Percentiles rank a stretch among this genome's conserved stretches.
phyloP scores from a whole-genome alignment of 345 rosid genomes.

The Sisymbrium altissimum region DNA sequence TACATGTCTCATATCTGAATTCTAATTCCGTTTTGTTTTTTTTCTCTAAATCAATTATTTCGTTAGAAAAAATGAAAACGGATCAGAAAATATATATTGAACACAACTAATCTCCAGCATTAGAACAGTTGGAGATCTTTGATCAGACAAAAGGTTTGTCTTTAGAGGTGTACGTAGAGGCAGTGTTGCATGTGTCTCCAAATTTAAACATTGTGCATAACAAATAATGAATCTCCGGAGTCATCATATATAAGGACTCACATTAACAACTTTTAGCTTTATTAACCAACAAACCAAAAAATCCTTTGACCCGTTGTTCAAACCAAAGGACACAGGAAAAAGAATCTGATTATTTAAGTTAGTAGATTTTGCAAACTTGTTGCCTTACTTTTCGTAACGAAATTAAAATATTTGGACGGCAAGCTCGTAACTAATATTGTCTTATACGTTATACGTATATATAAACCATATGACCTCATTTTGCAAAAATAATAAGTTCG shows the following conservation, averaged over 20 bases:
- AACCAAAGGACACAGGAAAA: conserved; percentile 16
- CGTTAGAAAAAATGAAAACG: neutral
- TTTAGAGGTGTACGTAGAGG: conserved; percentile 16
- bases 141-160: conserved; percentile 5
- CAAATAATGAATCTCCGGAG: conserved; percentile 5
- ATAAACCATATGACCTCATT: no score
- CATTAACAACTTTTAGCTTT: neutral
- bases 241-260: conserved; percentile 14
- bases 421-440: conserved; percentile 1
- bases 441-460: no score
- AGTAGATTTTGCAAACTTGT: neutral
- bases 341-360: neutral
- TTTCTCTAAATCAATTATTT: no score
- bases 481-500: no score
- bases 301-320: conserved; percentile 3
- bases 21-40: no score
- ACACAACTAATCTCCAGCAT: conserved; percentile 13
- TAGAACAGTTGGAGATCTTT: conserved; percentile 14
- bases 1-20: no score
- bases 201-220: neutral
- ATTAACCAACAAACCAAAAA: neutral
- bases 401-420: neutral
- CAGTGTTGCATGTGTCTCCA: conserved; percentile 6
- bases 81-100: neutral
- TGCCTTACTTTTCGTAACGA: neutral